Base-by-base conservation (phyloP, 2,329 filamentous ascomycete genomes). In the Penicillium sp. region DNA sequence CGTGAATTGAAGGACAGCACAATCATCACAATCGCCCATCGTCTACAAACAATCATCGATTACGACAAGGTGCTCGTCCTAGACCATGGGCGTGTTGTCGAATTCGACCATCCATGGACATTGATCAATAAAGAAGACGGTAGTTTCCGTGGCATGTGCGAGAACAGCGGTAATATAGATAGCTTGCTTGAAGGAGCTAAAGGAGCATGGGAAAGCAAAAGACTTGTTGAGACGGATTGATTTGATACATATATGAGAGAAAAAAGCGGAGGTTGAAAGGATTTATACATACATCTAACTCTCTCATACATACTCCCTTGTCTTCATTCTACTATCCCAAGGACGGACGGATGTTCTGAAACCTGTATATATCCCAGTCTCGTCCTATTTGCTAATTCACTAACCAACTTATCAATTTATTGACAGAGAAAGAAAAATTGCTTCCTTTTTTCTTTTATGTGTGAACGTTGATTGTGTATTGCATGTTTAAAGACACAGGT, bases 1-100 rank as follows among this genome's bases (percentile, higher is more conserved):
- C 88, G 91, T n/a, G 89, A 96, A 71, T 83, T 97, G 65, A 88
- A 86, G 62, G 81, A 74, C 28, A 90, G 91, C 71, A 99, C 94
- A 0, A 96, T 95, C 59, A 90, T 97, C 69, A 97, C 94, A 0
- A 97, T 99, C 67, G 94, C 94, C 0, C 94, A 99, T 74, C 85
- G 94, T 18, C 79, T 99, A 62, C 91, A 96, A 70, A 99, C 94
- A 0, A 97, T 99, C 72, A 92, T 94, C 26, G 94, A 99, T 71
- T 99, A 97, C 68, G 94, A 99, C 76, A 96, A 96, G 78, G 93
- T 99, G 14, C 79, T 99, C 16, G 92, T 99, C 12, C 79, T 99
- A 4, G 94, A 99, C 67, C 90, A 92, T 70, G 94, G 94, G 9
- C 76, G 83, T 59, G 88, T 97, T 20, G 82, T 94, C 5, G 93